Evolutionary conservation across 75 land plant species (phyloP), one percentile per base, ranked within the genome.

Genomic region (Adiantum capillusveneris): DNA sequence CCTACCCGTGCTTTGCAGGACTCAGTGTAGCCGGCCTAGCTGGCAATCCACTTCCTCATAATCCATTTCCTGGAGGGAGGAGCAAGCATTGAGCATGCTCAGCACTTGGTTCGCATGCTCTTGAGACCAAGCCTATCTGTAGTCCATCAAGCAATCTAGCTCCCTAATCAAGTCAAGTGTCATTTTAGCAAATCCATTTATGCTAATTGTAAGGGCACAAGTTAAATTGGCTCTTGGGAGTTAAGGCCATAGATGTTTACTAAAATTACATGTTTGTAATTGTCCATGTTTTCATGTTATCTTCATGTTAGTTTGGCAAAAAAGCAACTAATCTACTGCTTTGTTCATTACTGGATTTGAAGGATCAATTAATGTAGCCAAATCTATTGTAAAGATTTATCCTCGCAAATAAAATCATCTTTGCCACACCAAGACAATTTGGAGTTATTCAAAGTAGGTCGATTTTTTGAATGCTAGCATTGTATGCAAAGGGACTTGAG

Each of bases 331-430:
- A n/a, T n/a, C n/a, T n/a, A n/a, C n/a, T n/a, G n/a, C n/a, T n/a
- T n/a, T n/a, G n/a, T n/a, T n/a, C n/a, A n/a, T n/a, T n/a, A n/a
- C 88, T 77, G 89, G 98, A 71, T 93, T 93, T 77, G 98, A 89
- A 20, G 79, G 63, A 63, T 96, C 98, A 48, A 76, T 83, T 49
- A 53, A 60, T 6, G 70, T 79, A 29, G 75, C 81, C 26, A 84
- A 89, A 55, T 78, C 65, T 59, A 90, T 90, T 24, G 66, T 58
- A 0, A 46, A 60, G 22, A 43, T 79, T 25, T 96, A 88, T 71
- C 68, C 76, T n/a, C 53, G 46, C 12, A 83, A 79, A n/a, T 59
- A 11, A 9, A 29, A 87, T 85, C 55, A 67, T 79, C 20, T 52
- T 65, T 26, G 77, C 7, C 70, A 65, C 56, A 90, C 96, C 25